Evolutionary conservation across 2,329 filamentous ascomycete species (phyloP).

Genomic region (Colletotrichum zoysiae): DNA sequence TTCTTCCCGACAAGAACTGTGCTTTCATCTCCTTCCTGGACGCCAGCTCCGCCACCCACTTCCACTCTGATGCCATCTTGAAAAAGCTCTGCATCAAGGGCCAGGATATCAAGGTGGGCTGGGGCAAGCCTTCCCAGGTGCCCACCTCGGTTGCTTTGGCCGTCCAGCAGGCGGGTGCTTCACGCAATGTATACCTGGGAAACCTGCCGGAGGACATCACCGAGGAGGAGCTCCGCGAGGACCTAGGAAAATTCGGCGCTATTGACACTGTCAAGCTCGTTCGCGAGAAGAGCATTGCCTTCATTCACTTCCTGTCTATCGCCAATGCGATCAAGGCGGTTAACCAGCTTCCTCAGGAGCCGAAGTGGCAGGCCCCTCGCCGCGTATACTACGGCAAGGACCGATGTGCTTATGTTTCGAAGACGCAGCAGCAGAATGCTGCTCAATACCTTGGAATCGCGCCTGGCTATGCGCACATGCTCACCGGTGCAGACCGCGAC

Average conservation of each 20-base stretch:
- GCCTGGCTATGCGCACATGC: constrained; percentile 94
- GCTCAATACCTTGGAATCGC: constrained; percentile 98
- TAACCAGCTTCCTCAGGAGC: constrained; percentile 92
- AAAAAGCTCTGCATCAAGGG: constrained; percentile 99
- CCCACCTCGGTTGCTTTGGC: constrained; percentile 97
- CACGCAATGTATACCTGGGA: constrained; percentile 95
- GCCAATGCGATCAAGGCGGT: constrained; percentile 99
- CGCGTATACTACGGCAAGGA: constrained; percentile 99
- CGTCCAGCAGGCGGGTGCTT: constrained; percentile 96
- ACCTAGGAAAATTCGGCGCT: constrained; percentile 94
- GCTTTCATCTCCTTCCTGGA: constrained; percentile 99
- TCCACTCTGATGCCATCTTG: constrained; percentile 99
- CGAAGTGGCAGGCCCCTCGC: constrained; percentile 95
- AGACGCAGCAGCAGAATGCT: constrained; percentile 99
- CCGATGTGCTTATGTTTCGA: constrained; percentile 97
- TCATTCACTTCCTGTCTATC: constrained; percentile 97
- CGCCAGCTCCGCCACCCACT: constrained; percentile 96
- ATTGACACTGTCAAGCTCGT: constrained; percentile 99
- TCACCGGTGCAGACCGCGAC: constrained; percentile 96
- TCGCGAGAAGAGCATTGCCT: constrained; percentile 96
- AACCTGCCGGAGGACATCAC: constrained; percentile 91
- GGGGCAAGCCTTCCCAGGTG: constrained; percentile 98
- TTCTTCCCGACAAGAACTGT: constrained; percentile 99
- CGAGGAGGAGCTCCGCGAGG: constrained; percentile 93
- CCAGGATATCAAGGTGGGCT: constrained; percentile 99